These are phyloP conservation scores for Podospora pseudopauciseta DNA, from an alignment of 495 filamentous ascomycete species.

Conservation along the genomic window DNA sequence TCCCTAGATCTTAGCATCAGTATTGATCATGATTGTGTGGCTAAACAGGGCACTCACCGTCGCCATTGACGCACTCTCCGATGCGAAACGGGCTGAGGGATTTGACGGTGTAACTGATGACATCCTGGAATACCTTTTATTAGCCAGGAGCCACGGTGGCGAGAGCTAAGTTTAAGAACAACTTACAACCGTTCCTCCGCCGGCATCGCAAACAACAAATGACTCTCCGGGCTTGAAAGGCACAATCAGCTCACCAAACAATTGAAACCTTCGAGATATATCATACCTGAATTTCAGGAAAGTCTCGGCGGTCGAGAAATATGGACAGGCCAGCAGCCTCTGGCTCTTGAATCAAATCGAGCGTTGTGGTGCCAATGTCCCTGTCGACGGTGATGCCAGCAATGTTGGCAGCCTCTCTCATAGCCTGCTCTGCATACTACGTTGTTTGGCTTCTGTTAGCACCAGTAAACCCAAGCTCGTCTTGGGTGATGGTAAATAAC, in stretches of 20 bases:
- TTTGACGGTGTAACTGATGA: conserved; percentile 24
- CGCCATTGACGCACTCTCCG: conserved; percentile 23
- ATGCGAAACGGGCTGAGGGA: conserved; percentile 12
- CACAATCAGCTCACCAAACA: not conserved
- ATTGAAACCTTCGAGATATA: not conserved
- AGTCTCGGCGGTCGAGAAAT: conserved; percentile 17
- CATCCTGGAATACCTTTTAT: conserved; percentile 16
- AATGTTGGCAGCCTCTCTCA: conserved; percentile 21
- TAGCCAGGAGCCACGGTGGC: not conserved
- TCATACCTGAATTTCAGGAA: conserved; percentile 12
- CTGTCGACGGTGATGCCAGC: conserved; percentile 22
- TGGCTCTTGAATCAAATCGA: conserved; percentile 27
- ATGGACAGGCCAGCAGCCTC: conserved; percentile 28
- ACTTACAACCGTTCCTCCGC: conserved; percentile 31
- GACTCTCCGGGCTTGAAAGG: conserved; percentile 8
- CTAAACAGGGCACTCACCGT: conserved; percentile 15
- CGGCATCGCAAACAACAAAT: conserved; percentile 30
- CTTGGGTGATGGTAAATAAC: too few species aligned
- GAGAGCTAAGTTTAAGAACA: not conserved
- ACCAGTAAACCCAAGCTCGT: too few species aligned
- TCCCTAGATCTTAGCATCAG: not conserved
- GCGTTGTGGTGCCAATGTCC: conserved; percentile 22
- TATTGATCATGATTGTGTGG: not conserved
- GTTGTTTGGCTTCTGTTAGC: too few species aligned
- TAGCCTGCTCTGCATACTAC: conserved; percentile 22